Conservation (phyloP, 108 stramenopile species). For the Mayamaea pseudoterrestris region DNA sequence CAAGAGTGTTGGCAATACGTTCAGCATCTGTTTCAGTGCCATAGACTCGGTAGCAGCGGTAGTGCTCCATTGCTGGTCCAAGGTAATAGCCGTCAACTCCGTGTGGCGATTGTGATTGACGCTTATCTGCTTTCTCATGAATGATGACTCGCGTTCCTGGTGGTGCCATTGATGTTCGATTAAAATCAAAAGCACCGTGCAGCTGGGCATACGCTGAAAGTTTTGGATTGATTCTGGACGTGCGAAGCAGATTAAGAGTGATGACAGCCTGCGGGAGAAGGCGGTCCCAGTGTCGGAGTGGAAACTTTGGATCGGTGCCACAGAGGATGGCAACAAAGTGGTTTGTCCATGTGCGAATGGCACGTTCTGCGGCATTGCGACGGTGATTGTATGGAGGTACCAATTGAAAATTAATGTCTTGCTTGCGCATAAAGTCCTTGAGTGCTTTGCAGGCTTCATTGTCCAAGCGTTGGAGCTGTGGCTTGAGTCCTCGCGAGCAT, state of each 20-base stretch:
- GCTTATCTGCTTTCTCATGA: slow-evolving; percentile 19
- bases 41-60: slow-evolving; percentile 22
- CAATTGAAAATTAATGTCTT: slow-evolving; percentile 13
- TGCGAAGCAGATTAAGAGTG: slow-evolving; percentile 20
- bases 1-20: slow-evolving; percentile 18
- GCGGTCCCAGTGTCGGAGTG: slow-evolving; percentile 15
- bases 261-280: slow-evolving; percentile 19
- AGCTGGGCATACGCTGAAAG: slow-evolving; percentile 11
- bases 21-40: slow-evolving; percentile 6
- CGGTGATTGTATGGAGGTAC: slow-evolving; percentile 21
- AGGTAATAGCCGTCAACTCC: slow-evolving; percentile 28
- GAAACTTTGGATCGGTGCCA: slow-evolving; percentile 18
- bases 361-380: slow-evolving; percentile 38
- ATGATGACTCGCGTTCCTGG: slow-evolving; percentile 17
- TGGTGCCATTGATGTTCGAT: slow-evolving; percentile 8
- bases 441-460: slow-evolving; percentile 10
- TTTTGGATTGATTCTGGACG: slow-evolving; percentile 9
- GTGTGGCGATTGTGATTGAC: slow-evolving; percentile 12
- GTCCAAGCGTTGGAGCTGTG: slow-evolving; percentile 17
- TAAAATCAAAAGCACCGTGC: slow-evolving; percentile 12
- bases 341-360: slow-evolving; percentile 36
- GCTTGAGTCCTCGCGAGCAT: slow-evolving; percentile 1
- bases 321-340: slow-evolving; percentile 18
- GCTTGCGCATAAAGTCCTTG: slow-evolving; percentile 1
- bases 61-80: slow-evolving; percentile 32